Evolutionary conservation across 495 filamentous ascomycete species (phyloP).

Genomic region (Penicillium ucsense): DNA sequence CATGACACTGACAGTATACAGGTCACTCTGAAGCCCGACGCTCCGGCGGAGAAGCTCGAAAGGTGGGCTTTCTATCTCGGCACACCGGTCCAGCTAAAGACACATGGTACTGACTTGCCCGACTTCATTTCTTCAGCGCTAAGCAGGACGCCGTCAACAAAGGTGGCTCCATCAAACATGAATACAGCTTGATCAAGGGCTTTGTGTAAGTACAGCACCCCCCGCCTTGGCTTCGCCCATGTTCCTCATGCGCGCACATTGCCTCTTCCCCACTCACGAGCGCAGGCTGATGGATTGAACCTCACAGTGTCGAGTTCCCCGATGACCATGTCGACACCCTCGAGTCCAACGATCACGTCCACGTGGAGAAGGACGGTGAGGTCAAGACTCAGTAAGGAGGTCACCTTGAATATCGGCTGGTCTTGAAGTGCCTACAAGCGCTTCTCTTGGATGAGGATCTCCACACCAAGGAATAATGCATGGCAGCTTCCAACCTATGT

Average conservation of each 20-base stretch:
- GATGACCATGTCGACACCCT: conserved; percentile 54
- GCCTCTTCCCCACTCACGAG: not conserved
- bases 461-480: no score
- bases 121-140: conserved; percentile 38
- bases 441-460: no score
- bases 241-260: not conserved
- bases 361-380: conserved; percentile 65
- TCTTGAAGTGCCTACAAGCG: not conserved
- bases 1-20: conserved; percentile 27
- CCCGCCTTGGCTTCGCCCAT: not conserved
- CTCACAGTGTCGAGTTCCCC: conserved; percentile 60
- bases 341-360: conserved; percentile 54
- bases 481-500: no score
- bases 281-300: not conserved
- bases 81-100: no score
- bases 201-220: conserved; percentile 60
- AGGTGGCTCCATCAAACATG: conserved; percentile 73
- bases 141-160: conserved; percentile 59
- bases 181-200: conserved; percentile 78
- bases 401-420: not conserved
- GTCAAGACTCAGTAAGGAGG: conserved; percentile 56
- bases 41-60: conserved; percentile 49
- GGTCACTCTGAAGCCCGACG: conserved; percentile 69
- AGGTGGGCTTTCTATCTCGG: conserved; percentile 35
- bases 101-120: not conserved